Evolutionary conservation across 805 yeast genomes (phyloP).

Genomic region (Teunomyces aglyptinius): DNA sequence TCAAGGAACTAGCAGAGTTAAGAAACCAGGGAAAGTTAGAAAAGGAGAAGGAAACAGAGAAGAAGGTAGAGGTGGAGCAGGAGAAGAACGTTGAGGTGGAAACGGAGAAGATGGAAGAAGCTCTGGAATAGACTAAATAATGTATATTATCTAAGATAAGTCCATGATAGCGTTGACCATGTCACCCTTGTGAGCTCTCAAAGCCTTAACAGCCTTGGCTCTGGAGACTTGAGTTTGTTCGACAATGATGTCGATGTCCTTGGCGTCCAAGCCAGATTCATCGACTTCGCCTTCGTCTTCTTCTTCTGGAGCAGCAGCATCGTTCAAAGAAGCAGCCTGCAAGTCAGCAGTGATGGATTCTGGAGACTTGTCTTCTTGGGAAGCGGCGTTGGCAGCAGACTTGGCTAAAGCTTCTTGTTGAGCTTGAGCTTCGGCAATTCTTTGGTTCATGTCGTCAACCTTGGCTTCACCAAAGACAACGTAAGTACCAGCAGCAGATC

Average conservation of each 20-base stretch:
- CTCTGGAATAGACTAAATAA: not conserved
- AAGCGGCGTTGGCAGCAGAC: constrained; percentile 40
- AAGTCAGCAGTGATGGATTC: constrained; percentile 81
- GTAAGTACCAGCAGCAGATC: constrained; percentile 88
- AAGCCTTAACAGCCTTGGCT: constrained; percentile 88
- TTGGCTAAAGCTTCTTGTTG: constrained; percentile 56
- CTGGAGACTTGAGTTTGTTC: constrained; percentile 90
- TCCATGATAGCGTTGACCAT: constrained; percentile 96
- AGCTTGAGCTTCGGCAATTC: constrained; percentile 80
- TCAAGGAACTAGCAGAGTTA: not conserved
- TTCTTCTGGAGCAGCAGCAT: constrained; percentile 43
- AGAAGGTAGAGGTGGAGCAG: not conserved
- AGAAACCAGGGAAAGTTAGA: not conserved
- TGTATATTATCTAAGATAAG: constrained; percentile 40
- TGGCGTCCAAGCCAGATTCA: constrained; percentile 77
- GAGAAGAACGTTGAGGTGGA: not conserved
- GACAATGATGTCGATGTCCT: constrained; percentile 80
- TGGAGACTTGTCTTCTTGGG: constrained; percentile 56
- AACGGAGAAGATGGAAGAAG: not conserved
- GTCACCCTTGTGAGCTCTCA: constrained; percentile 86
- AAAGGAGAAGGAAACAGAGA: not conserved
- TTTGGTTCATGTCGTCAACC: constrained; percentile 88
- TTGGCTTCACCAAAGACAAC: constrained; percentile 98
- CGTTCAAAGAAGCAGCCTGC: constrained; percentile 60
- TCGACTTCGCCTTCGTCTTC: constrained; percentile 77